Evolutionary conservation across 306 rosid genomes (phyloP).

Genomic region (Macrotyloma uniflorum): DNA sequence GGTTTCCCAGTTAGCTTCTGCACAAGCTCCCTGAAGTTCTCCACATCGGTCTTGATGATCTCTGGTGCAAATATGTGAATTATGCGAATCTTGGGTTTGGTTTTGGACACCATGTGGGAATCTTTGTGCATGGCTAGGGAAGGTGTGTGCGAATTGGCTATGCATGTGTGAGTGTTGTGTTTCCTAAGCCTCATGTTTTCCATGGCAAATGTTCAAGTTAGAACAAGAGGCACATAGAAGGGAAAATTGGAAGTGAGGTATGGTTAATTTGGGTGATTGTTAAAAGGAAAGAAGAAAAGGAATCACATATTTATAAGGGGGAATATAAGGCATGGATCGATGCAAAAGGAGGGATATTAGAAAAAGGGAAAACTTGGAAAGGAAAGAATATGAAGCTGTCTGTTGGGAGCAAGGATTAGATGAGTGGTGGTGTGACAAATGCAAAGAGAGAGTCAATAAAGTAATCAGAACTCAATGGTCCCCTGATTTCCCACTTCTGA

Average conservation of each 20-base stretch:
- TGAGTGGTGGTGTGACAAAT: constrained; percentile 58
- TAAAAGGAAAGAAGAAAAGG: constrained; percentile 15
- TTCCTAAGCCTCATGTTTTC: constrained; percentile 46
- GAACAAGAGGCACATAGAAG: constrained; percentile 1
- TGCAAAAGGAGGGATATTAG: background rate
- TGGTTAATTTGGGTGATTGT: background rate
- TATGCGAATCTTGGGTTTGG: constrained; percentile 81
- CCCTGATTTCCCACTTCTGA: constrained; percentile 41
- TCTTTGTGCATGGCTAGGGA: constrained; percentile 57
- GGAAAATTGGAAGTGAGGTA: background rate
- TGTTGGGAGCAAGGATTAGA: constrained; percentile 59
- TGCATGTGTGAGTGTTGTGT: constrained; percentile 30
- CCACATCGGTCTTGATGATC: constrained; percentile 83
- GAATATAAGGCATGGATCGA: background rate
- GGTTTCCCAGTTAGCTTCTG: constrained; percentile 90
- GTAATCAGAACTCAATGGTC: constrained; percentile 47
- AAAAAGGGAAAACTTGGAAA: background rate
- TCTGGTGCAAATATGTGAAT: constrained; percentile 91
- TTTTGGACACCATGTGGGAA: constrained; percentile 63
- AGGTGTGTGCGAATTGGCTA: constrained; percentile 26
- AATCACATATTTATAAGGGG: constrained; percentile 22
- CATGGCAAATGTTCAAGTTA: constrained; percentile 37
- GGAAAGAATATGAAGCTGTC: constrained; percentile 27
- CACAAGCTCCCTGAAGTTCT: constrained; percentile 81
- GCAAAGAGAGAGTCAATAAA: constrained; percentile 50